Base-by-base conservation (phyloP, 352 stramenopile genomes). In the Globisporangium nunn region DNA sequence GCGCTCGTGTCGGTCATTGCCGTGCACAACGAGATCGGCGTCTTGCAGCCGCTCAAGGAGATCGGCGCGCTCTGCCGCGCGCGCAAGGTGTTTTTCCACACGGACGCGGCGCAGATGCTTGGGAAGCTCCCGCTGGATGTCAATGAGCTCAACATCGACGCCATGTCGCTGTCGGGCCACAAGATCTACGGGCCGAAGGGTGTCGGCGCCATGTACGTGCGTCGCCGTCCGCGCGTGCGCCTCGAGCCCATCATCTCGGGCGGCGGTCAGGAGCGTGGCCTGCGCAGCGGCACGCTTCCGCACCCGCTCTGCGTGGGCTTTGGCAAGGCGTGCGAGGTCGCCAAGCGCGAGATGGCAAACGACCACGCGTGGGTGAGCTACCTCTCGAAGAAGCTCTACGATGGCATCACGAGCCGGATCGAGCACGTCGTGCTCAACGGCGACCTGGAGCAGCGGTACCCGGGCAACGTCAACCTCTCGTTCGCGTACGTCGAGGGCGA, bases 1-100 rank as follows among this genome's bases (percentile, higher is more conserved):
- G 86, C 90, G 17, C 74, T 99, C 2, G 91, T 99, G 30, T 98
- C 89, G 49, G 81, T 99, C 46, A 99, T 99, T 86, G 97, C 96
- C 2, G 97, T 99, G 48, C 99, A 99, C 85, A 99, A 99, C 73
- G 97, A 99, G 78, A 99, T 99, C 74, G 97, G 97, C 39, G 98
- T 98, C 33, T 62, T 98, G 31, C 97, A 99, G 74, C 96, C 96
- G 10, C 77, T 99, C 5, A 90, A 98, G 73, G 91, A 98, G 62
- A 98, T 99, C 70, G 95, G 95, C 29, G 73, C 89, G 56, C 91
- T 98, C 51, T 98, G 93, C 68, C 85, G 88, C 50, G 75, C 78
- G 23, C 71, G 81, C 62, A 97, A 97, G 68, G 85, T 99, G 33
- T 98, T 99, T 64, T 99, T 99, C 80, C 97, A 99, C 78, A 98